These are phyloP conservation scores for Persicaria tinctoria DNA, from an alignment of 148 eudicot species.

Conservation along the genomic window DNA sequence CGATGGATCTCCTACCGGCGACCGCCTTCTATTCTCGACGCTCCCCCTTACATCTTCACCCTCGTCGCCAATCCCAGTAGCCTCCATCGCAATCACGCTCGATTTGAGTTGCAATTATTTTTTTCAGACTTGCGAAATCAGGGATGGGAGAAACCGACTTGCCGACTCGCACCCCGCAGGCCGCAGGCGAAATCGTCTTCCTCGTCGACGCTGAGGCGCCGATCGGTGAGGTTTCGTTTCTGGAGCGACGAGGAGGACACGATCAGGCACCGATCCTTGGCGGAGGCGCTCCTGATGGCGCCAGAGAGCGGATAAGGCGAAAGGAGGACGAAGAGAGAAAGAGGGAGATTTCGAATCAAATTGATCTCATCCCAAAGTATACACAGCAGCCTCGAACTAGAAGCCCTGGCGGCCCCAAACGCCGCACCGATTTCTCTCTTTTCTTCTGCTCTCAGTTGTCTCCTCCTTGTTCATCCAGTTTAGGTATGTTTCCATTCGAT, in stretches of 20 bases:
- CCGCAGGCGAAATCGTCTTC: slow-evolving; percentile 11
- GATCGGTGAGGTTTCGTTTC: slow-evolving; percentile 18
- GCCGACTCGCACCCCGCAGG: slow-evolving; percentile 22
- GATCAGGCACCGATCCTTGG: slow-evolving; percentile 59
- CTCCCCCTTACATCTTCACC: too few species aligned
- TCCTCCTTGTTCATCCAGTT: slow-evolving; percentile 13
- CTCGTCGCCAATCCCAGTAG: too few species aligned
- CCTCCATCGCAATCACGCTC: too few species aligned
- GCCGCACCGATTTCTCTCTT: slow-evolving; percentile 26
- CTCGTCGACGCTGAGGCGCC: slow-evolving; percentile 18
- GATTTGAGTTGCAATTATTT: too few species aligned
- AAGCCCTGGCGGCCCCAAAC: slow-evolving; percentile 18
- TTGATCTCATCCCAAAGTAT: slow-evolving; percentile 23
- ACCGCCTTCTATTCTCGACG: too few species aligned
- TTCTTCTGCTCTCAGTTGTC: slow-evolving; percentile 19
- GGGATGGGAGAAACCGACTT: too few species aligned
- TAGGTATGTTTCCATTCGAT: slow-evolving; percentile 2
- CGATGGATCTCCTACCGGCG: too few species aligned
- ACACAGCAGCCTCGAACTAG: slow-evolving; percentile 25
- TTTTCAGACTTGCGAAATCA: too few species aligned
- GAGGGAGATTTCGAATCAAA: background rate
- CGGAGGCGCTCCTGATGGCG: slow-evolving; percentile 49
- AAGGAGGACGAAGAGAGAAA: slow-evolving; percentile 2
- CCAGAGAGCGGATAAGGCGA: slow-evolving; percentile 17
- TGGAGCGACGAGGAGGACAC: slow-evolving; percentile 76